Evolutionary conservation across 1,284 basidiomycete genomes (phyloP).

Genomic region (Chalciporus sp.): DNA sequence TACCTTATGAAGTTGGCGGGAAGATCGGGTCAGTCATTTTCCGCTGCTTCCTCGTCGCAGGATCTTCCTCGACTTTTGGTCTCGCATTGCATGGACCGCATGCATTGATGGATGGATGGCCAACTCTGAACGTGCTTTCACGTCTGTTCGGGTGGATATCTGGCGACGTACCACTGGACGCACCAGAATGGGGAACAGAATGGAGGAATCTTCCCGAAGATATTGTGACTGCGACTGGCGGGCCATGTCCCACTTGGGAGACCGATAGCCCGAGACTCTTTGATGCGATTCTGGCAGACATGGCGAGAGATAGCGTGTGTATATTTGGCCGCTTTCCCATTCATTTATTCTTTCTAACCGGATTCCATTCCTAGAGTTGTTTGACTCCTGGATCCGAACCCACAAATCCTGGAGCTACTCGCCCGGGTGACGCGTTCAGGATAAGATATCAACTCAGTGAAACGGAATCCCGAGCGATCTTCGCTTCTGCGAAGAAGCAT

Average conservation of each 20-base stretch:
- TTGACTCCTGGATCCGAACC: background rate
- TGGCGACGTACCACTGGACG: background rate
- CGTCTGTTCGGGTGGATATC: constrained; percentile 13
- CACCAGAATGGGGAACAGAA: constrained; percentile 9
- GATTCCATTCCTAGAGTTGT: background rate
- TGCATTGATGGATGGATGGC: constrained; percentile 15
- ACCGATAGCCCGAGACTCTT: background rate
- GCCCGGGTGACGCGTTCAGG: background rate
- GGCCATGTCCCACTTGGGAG: constrained; percentile 13
- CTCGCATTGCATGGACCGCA: constrained; percentile 15
- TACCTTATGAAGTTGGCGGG: constrained; percentile 1
- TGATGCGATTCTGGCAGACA: background rate
- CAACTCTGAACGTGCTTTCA: constrained; percentile 9
- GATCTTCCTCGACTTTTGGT: background rate
- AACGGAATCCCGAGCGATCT: constrained; percentile 2
- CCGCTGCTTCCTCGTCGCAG: constrained; percentile 11
- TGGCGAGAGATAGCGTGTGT: background rate
- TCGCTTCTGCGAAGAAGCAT: background rate
- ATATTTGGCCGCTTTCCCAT: no score
- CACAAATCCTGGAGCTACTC: background rate
- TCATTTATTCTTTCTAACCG: no score
- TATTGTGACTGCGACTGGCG: constrained; percentile 15
- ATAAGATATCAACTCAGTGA: background rate
- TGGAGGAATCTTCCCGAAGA: constrained; percentile 13
- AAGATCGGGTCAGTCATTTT: background rate